Base-by-base conservation (phyloP, 352 stramenopile genomes). In the Globisporangium camurandrum region DNA sequence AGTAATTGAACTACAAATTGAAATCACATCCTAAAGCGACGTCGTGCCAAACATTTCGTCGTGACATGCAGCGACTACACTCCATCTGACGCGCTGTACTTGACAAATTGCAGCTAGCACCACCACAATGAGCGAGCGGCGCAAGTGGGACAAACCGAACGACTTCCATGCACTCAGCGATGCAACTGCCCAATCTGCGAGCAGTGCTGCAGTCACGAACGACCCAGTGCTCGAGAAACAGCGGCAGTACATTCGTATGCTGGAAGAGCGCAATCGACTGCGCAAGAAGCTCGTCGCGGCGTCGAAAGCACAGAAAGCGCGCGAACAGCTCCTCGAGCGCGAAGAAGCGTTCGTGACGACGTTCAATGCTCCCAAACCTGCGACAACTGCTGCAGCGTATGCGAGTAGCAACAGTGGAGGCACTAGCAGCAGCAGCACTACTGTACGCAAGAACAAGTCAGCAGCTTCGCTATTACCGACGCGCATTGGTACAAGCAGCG, bases 251-350 rank as follows among this genome's bases (percentile, higher is more conserved):
- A 81, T 93, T 51, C 84, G 83, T 62, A 84, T 89, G 51, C 58
- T 93, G 33, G 81, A 93, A 44, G 81, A 93, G 56, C 72, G 78
- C 49, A 90, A 93, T 40, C 74, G 81, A 2, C 62, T 93, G 20
- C 84, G 83, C 58, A 93, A 90, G 62, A 84, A 83, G 24, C 60
- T 93, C 28, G 72, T 78, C 17, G 67, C 62, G 17, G 64, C 71
- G 7, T 71, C 67, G n/a, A 85, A 80, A 54, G 61, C 61, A 20
- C 57, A 77, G 53, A 58, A 70, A 51, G 72, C 73, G 42, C 75
- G 75, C 46, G 70, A 75, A 3, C 56, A 59, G 12, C 59, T 84
- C 17, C 67, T 79, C 9, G 70, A 87, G 47, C 61, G 78, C 22
- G 81, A 93, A 44, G 74, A 84, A 22, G 72, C 76, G 26, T 93